Evolutionary conservation across 2,329 filamentous ascomycete species (phyloP).

Genomic region (Botrytis pseudocinerea): DNA sequence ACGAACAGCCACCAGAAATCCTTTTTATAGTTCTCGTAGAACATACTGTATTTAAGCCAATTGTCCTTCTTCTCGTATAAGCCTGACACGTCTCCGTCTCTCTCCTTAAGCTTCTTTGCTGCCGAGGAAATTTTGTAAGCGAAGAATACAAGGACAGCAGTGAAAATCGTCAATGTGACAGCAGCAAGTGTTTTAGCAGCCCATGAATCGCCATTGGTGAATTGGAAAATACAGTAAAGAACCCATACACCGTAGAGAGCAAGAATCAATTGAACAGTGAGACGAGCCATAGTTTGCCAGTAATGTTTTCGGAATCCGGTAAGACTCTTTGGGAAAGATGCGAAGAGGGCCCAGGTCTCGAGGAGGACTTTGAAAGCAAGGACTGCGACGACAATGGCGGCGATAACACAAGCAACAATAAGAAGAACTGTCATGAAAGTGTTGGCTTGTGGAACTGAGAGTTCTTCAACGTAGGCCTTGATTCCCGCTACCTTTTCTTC

Average conservation of each 20-base stretch:
- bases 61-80: conserved; percentile 87
- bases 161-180: conserved; percentile 79
- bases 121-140: conserved; percentile 78
- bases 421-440: conserved; percentile 95
- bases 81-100: conserved; percentile 69
- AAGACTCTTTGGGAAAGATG: conserved; percentile 77
- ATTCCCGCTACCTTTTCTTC: conserved; percentile 68
- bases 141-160: conserved; percentile 78
- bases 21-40: conserved; percentile 95
- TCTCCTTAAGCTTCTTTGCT: conserved; percentile 70
- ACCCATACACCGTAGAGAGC: conserved; percentile 94
- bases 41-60: conserved; percentile 94
- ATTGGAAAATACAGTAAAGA: conserved; percentile 94
- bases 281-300: conserved; percentile 87
- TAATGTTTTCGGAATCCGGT: conserved; percentile 91
- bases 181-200: conserved; percentile 82
- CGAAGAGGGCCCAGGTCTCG: conserved; percentile 88
- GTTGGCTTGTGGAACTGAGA: conserved; percentile 83
- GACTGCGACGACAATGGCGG: conserved; percentile 79
- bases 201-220: conserved; percentile 92
- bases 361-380: conserved; percentile 88
- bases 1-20: conserved; percentile 98
- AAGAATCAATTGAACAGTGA: conserved; percentile 86
- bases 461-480: conserved; percentile 77
- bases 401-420: conserved; percentile 84